Evolutionary conservation across 2,329 filamentous ascomycete species (phyloP), one percentile per base, ranked within the genome.

Genomic region (Metarhizium guizhouense): DNA sequence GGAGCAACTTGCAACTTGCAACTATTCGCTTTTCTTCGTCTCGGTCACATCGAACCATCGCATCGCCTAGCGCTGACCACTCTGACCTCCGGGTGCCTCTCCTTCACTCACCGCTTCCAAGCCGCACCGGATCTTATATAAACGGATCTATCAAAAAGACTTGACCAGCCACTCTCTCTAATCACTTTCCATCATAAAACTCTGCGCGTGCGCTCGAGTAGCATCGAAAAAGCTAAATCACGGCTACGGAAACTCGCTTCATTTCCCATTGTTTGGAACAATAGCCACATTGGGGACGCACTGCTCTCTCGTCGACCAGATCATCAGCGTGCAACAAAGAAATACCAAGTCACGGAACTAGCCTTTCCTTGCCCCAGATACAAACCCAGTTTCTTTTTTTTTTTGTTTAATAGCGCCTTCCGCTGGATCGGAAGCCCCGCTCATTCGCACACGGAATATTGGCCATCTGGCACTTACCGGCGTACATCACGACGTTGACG

Each of bases 361-460:
- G 18, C 16, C 29, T 30, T 34, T 53, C 18, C 18, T 52, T 52
- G 11, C 51, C 6, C 25, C 34, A 25, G 14, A 53, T 16, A 16
- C 38, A 40, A 16, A 5, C 38, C 38, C 13, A 40, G 13, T 5
- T 1, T 40, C 14, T 16, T 16, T 5, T 5, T 11, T 40, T 16
- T 40, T 16, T 16, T n/a, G 38, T 8, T 13, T 36, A 36, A 40
- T 40, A 34, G 8, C 38, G 11, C 38, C 40, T 57, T 59, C 59
- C 57, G 58, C 59, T 57, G 59, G 56, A 51, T 59, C 57, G 58
- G 58, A 59, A 57, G 40, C 42, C 47, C 32, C 20, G 14, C 45
- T 30, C 42, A 45, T 45, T 45, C 20, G n/a, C 42, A 6, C n/a
- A 18, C 14, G 10, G 18, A 6, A 45, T 20, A 16, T 45, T 45